These are phyloP conservation scores for Candolleomyces aberdarensis DNA, from an alignment of 768 basidiomycete species.

Conservation along the genomic window DNA sequence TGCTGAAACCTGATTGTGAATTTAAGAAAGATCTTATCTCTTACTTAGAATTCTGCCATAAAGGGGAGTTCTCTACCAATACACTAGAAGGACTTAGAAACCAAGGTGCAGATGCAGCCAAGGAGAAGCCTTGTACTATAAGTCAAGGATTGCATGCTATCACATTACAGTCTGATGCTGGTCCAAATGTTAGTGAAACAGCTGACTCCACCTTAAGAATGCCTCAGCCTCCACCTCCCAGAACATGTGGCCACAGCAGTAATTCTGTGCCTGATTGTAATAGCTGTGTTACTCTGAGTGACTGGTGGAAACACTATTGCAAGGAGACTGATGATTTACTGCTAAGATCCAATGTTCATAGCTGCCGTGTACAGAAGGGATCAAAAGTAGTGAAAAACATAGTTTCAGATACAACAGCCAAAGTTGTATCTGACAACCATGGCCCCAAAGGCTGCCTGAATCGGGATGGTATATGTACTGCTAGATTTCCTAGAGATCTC, in stretches of 20 bases:
- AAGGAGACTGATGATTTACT: too few relatives aligned
- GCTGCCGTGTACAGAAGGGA: background rate
- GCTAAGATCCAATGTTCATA: too few relatives aligned
- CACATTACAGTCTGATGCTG: background rate
- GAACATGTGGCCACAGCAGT: too few relatives aligned
- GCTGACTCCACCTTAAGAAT: too few relatives aligned
- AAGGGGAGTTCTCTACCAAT: conserved; percentile 22
- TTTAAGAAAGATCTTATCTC: background rate
- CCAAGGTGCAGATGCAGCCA: background rate
- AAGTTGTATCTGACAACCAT: background rate
- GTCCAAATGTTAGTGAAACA: too few relatives aligned
- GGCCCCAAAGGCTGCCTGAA: conserved; percentile 10
- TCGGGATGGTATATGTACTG: conserved; percentile 26
- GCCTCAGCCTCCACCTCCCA: too few relatives aligned
- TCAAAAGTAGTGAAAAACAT: background rate
- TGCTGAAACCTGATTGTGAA: background rate
- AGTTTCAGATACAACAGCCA: background rate
- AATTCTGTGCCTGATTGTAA: too few relatives aligned
- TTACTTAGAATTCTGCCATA: conserved; percentile 21
- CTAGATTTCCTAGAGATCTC: conserved; percentile 29
- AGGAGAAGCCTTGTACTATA: too few relatives aligned
- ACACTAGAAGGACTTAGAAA: too few relatives aligned
- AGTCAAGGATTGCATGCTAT: too few relatives aligned
- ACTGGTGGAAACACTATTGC: too few relatives aligned
- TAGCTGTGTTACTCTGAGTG: too few relatives aligned